Evolutionary conservation across 2,329 filamentous ascomycete genomes (phyloP), one percentile per base, ranked within the genome.

Genomic region (Colletotrichum simmondsii): DNA sequence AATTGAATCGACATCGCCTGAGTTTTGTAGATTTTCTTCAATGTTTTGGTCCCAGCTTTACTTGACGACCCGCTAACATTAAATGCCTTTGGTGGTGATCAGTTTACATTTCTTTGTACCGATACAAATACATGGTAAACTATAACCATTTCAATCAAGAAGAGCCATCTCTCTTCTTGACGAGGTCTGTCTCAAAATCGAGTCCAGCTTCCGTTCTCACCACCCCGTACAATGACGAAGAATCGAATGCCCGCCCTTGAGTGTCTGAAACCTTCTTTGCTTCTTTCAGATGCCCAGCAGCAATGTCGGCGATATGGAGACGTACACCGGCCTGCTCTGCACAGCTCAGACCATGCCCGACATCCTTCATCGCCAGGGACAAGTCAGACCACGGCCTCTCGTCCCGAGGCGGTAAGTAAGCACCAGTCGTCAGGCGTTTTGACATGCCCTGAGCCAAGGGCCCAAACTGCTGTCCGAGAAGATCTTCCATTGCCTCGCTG

Each of bases 341-440:
- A 32, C 83, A 81, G 6, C 78, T 78, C 14, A 89, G 81, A 0
- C 86, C 87, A 75, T 88, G 85, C 0, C 84, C 82, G 0, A 88
- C 87, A 75, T 89, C 88, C 71, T 89, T 88, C 8, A 89, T 81
- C 0, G 86, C 88, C 4, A 89, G 78, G 26, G 84, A 82, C 3
- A 89, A 71, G 49, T 86, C 86, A 0, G 86, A 89, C 81, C 82
- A 85, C 2, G 87, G 87, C 32, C 80, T 76, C 30, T 83, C 76
- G 0, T 76, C 82, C 6, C 64, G 67, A 0, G 76, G 76, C 1
- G 83, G 83, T 73, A 81, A 78, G 62, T 84, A 85, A 10, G 82
- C 81, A 3, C 83, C 83, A 0, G 80, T 80, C 0, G 82, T 85
- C 28, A 85, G 76, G 0, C 83, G 75, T 49, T 79, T 77, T 1